Evolutionary conservation across 495 filamentous ascomycete species (phyloP).

Genomic region (Hamigera avellanea): DNA sequence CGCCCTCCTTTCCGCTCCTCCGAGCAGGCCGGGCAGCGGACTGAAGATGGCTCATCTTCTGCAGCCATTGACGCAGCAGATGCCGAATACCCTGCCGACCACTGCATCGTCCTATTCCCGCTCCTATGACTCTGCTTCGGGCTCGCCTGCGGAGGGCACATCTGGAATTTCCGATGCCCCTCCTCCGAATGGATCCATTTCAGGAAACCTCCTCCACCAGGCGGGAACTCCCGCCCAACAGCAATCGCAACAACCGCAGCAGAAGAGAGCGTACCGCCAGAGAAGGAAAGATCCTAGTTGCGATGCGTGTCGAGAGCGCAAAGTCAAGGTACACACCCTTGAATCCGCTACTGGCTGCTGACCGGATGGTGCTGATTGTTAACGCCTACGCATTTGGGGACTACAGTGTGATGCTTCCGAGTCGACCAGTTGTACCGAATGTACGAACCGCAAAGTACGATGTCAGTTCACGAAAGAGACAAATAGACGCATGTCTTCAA

Average conservation of each 20-base stretch:
- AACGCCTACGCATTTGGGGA: too few species aligned
- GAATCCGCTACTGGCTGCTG: conserved; percentile 1
- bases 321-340: conserved; percentile 61
- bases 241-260: conserved; percentile 40
- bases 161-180: conserved; percentile 22
- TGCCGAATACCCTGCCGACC: conserved; percentile 13
- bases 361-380: too few species aligned
- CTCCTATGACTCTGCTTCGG: conserved; percentile 32
- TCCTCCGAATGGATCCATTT: conserved; percentile 21
- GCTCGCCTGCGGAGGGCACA: conserved; percentile 27
- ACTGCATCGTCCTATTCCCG: conserved; percentile 24
- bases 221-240: conserved; percentile 31
- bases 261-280: conserved; percentile 92
- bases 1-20: conserved; percentile 29
- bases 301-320: conserved; percentile 92
- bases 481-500: conserved; percentile 96
- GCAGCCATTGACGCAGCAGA: conserved; percentile 25
- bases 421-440: conserved; percentile 90
- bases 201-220: conserved; percentile 32
- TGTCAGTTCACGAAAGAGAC: conserved; percentile 99
- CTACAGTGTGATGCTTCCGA: conserved; percentile 96
- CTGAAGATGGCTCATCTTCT: conserved; percentile 35
- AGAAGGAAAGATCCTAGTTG: conserved; percentile 94
- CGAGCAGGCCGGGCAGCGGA: conserved; percentile 31
- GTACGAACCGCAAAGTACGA: conserved; percentile 85